Base-by-base conservation (phyloP, 2,329 filamentous ascomycete species). In the Domatiomyces catenatus region DNA sequence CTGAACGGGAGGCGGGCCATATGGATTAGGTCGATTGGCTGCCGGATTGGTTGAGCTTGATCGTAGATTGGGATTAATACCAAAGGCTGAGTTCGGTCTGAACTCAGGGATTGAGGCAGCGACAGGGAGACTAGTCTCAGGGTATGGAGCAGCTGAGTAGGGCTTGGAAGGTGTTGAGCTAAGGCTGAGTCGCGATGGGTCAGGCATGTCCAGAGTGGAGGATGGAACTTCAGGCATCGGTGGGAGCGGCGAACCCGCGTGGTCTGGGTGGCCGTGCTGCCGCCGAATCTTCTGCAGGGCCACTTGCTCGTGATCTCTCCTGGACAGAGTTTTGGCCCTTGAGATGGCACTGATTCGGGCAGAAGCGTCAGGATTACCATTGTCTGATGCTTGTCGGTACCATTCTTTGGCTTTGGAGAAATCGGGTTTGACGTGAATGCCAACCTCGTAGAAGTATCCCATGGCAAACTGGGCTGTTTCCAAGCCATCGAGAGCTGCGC, bases 391-490 rank as follows among this genome's bases (percentile, higher is more conserved):
- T 61, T 87, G 81, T 58, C 84, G 79, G 64, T 98, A 98, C 92
- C 92, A 98, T 56, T 75, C 80, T 55, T 84, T 75, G 1, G 92
- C 90, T 64, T 92, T 85, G 47, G 80, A 76, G 43, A 95, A 69
- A 63, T 90, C 86, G 57, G 86, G 84, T n/a, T 80, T 77, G 20
- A 93, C 84, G 62, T 88, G 82, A 63, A 98, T 94, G 58, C 92
- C 92, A 59, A 98, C 93, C 66, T 98, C 92, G 64, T 92, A 80
- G 69, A 96, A 98, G 67, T 98, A 98, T 8, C 90, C 90, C 73
- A 98, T 79, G 22, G 92, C 92, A 62, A 98, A 98, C 66, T 96
- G 88, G 47, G 89, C 92, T 0, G 89, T 96, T 0, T 87, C 76
- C 47, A 96, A 75, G 50, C 88, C 88, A 42, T 81, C 78, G 48